These are phyloP conservation scores for Hypoxylon sp. DNA, from an alignment of 2,329 filamentous ascomycete species.

Conservation along the genomic window DNA sequence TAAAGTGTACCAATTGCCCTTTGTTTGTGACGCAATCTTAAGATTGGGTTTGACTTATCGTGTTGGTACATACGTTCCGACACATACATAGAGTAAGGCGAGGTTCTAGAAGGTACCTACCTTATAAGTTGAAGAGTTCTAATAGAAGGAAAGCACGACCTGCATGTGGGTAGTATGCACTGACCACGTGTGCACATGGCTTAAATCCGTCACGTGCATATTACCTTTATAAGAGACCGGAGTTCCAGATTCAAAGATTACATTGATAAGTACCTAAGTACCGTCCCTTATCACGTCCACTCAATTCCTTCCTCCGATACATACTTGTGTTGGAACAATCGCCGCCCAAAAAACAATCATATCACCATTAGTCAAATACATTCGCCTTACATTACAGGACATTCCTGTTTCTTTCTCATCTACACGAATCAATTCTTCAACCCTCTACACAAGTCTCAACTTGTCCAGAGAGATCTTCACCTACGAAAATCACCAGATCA, in stretches of 20 bases:
- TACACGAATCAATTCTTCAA: slow-evolving; percentile 4
- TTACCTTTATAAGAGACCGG: slow-evolving; percentile 1
- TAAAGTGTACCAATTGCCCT: neutral
- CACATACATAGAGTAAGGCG: no score
- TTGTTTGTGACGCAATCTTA: neutral
- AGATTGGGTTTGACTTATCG: neutral
- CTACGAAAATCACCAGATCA: slow-evolving; percentile 6
- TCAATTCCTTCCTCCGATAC: slow-evolving; percentile 26
- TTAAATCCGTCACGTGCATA: slow-evolving; percentile 23
- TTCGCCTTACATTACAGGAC: slow-evolving; percentile 20
- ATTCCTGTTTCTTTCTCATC: neutral
- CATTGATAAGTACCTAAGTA: slow-evolving; percentile 23
- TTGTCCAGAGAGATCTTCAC: neutral
- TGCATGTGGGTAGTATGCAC: neutral
- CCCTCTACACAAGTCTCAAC: slow-evolving; percentile 1
- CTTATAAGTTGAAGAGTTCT: neutral
- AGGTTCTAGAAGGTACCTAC: neutral
- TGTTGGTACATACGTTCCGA: neutral
- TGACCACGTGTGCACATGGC: neutral
- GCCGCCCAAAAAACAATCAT: slow-evolving; percentile 35
- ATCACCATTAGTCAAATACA: slow-evolving; percentile 26
- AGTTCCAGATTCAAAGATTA: slow-evolving; percentile 7
- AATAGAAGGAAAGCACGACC: neutral
- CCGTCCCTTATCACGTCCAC: slow-evolving; percentile 35
- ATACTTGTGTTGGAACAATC: slow-evolving; percentile 34